Percentiles rank a stretch among this genome's conserved stretches.
Evolutionary conservation across 257 asterid species (phyloP).

Genomic region (Voacanga thouarsii): DNA sequence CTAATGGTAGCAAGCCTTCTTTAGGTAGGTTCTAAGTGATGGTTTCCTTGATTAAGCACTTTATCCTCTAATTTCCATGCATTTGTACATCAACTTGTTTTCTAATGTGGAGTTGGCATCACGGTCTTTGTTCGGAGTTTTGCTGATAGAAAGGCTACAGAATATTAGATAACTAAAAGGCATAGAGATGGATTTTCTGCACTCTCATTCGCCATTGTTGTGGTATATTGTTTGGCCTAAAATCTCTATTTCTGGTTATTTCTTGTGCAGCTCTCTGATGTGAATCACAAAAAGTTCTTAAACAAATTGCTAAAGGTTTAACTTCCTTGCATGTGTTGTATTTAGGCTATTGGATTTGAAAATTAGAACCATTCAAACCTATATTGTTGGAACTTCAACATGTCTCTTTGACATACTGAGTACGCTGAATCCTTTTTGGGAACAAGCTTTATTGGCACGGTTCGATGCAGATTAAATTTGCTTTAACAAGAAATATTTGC

Average conservation of each 20-base stretch:
- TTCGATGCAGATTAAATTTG: too few relatives aligned
- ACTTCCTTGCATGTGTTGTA: not conserved
- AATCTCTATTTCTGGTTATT: not conserved
- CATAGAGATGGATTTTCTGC: conserved; percentile 95
- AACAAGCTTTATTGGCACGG: too few relatives aligned
- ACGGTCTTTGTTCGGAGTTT: conserved; percentile 90
- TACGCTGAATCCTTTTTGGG: too few relatives aligned
- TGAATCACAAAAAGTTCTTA: not conserved
- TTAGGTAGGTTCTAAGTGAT: conserved; percentile 58
- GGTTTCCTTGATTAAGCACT: not conserved
- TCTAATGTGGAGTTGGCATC: conserved; percentile 83
- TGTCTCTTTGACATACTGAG: too few relatives aligned
- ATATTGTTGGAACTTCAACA: too few relatives aligned
- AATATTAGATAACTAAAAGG: conserved; percentile 61
- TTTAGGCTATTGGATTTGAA: not conserved
- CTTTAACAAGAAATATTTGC: too few relatives aligned
- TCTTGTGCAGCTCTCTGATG: not conserved
- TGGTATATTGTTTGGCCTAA: conserved; percentile 45
- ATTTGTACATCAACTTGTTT: conserved; percentile 65
- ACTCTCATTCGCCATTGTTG: conserved; percentile 88
- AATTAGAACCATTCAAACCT: too few relatives aligned
- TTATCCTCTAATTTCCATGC: conserved; percentile 13
- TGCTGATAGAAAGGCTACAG: conserved; percentile 61
- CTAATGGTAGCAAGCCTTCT: conserved; percentile 90
- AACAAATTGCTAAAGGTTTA: not conserved